Base-by-base conservation (phyloP, 148 eudicot species). In the Rhododendron ovatum region DNA sequence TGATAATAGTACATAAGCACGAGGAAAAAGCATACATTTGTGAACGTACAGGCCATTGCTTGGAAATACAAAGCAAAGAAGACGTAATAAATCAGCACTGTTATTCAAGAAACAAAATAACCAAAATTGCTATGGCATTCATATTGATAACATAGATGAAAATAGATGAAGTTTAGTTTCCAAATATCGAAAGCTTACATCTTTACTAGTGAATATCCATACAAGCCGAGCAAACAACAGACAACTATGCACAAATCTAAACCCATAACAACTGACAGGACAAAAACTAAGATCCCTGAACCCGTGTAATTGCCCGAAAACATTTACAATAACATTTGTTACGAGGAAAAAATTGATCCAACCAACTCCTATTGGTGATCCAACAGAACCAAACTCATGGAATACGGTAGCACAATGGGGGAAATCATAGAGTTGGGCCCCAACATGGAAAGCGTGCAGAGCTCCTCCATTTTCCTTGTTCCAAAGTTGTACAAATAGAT, bases 321-420 rank as follows among this genome's bases (percentile, higher is more conserved):
- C 77, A 33, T 28, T 73, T 33, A 14, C 18, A 4, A 33, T 14
- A 28, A 33, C 20, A 65, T 73, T 13, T 4, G 8, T 5, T 73
- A 73, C 0, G 41, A 30, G 20, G 77, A 30, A 30, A 33, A 73
- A 73, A 73, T 18, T 28, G 35, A 73, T 30, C 77, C 39, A 33
- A 33, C 77, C 77, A 33, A 73, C 20, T 73, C 77, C 77, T 73
- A 73, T 13, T 73, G 55, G 48, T 9, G 39, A 83, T 11, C 73
- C 81, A 86, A 37, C 18, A 90, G 90, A 85, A 88, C 90, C 87
- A 91, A 86, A 48, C 89, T 91, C 89, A 88, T 81, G 35, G 90
- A 73, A 53, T 87, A 91, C 17, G 93, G 93, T 67, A 90, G 80
- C 83, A 90, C 90, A 17, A 84, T 86, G 14, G 91, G 88, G 81